phyloP scores from a whole-genome alignment of 75 land plant genomes.

The Sequoia sempervirens region DNA sequence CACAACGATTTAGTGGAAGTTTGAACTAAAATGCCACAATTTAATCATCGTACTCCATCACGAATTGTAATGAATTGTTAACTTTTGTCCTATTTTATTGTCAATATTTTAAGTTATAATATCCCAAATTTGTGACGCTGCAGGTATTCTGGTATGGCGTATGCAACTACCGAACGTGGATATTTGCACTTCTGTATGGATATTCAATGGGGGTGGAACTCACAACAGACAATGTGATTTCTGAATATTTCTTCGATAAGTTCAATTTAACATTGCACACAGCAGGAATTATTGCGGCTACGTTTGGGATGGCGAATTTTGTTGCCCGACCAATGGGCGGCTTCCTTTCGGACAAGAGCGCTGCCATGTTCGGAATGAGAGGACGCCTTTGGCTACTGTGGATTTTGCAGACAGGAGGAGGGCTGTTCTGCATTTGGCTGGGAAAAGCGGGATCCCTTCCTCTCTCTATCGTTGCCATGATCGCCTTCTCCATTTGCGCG shows the following conservation, averaged over 20 bases:
- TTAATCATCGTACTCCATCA: too few species aligned
- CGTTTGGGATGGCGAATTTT: slow-evolving; percentile 63
- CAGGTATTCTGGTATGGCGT: slow-evolving; percentile 30
- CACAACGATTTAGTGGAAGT: too few species aligned
- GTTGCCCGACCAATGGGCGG: slow-evolving; percentile 68
- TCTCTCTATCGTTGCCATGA: slow-evolving; percentile 16
- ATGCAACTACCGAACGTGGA: slow-evolving; percentile 59
- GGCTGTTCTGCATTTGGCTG: slow-evolving; percentile 59
- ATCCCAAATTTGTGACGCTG: too few species aligned
- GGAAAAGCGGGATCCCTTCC: slow-evolving; percentile 34
- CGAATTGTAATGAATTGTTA: too few species aligned
- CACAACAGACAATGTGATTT: slow-evolving; percentile 53
- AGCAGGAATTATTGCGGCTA: slow-evolving; percentile 50
- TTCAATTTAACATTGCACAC: slow-evolving; percentile 28
- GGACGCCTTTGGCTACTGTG: slow-evolving; percentile 74
- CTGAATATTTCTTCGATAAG: slow-evolving; percentile 54
- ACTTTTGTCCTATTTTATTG: too few species aligned
- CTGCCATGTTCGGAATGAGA: slow-evolving; percentile 60
- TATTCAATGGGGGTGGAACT: slow-evolving; percentile 62
- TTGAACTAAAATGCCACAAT: too few species aligned
- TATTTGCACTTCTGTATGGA: slow-evolving; percentile 45
- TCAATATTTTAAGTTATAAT: too few species aligned
- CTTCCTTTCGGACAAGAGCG: slow-evolving; percentile 41
- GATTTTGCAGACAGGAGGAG: slow-evolving; percentile 72
- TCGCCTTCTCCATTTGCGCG: slow-evolving; percentile 67